Percentiles rank a stretch among this genome's conserved stretches.
phyloP scores from a whole-genome alignment of 306 rosid genomes.

The Psophocarpus tetragonolobus region DNA sequence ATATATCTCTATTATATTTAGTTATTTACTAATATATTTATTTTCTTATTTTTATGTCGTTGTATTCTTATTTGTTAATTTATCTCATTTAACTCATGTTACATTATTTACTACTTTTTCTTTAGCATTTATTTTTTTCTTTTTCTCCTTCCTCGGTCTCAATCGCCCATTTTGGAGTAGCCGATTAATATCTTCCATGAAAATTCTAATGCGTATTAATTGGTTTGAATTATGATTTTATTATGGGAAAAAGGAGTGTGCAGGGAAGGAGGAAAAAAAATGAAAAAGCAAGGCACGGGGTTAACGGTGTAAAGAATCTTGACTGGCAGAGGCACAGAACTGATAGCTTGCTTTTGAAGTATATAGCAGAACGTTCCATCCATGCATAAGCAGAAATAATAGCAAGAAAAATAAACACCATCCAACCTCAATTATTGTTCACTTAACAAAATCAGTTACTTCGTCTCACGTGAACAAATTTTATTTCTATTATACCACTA shows the following conservation, averaged over 20 bases:
- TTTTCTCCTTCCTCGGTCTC: no score
- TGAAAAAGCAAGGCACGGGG: not conserved
- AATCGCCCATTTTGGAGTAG: not conserved
- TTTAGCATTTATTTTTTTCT: no score
- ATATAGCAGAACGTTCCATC: slow-evolving; percentile 30
- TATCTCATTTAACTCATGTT: no score
- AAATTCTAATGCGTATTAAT: not conserved
- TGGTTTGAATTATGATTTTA: not conserved
- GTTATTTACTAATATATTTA: no score
- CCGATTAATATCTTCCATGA: not conserved
- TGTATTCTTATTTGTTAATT: no score
- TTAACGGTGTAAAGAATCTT: slow-evolving; percentile 15
- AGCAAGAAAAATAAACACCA: not conserved
- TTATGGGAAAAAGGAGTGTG: not conserved
- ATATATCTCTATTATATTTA: no score
- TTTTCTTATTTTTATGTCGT: no score
- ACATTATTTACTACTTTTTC: no score
- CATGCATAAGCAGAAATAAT: slow-evolving; percentile 10
- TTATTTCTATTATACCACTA: not conserved
- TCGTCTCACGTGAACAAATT: not conserved
- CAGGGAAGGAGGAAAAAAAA: not conserved
- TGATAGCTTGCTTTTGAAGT: slow-evolving; percentile 31
- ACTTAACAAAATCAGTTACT: not conserved
- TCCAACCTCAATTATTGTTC: not conserved
- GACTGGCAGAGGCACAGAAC: slow-evolving; percentile 29